Evolutionary conservation across 2,329 filamentous ascomycete species (phyloP), one percentile per base, ranked within the genome.

Genomic region (Lachnellula cervina): DNA sequence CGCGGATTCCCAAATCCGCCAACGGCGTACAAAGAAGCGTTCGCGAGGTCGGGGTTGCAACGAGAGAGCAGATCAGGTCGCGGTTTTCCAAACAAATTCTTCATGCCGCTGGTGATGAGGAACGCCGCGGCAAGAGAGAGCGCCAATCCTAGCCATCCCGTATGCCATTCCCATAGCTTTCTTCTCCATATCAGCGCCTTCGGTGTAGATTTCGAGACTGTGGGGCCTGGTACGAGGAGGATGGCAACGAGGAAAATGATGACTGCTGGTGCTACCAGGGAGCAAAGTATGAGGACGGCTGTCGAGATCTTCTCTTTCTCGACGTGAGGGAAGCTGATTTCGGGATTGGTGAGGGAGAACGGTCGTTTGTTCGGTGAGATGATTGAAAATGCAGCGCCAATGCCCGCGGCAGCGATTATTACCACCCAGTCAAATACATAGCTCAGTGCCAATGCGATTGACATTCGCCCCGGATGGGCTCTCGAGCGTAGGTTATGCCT

Each of bases 121-220:
- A 88, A 95, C 4, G 88, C 81, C 2, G 82, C 77, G 2, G 86
- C 83, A 9, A 90, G 76, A 2, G 88, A 83, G 17, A 96, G 76
- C 0, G 79, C 89, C 2, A 96, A 78, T 0, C 92, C 92, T 66
- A 96, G 83, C 83, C 87, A 90, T 56, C 89, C 91, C 2, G 84
- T 84, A 69, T 97, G 90, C 70, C 89, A 84, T 71, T 97, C 92
- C 91, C 93, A 97, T 1, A 96, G 71, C 73, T 94, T 96, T 62
- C 89, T 81, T 68, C 82, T 83, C 85, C 89, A 91, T 45, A 92
- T 77, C 52, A 89, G 73, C 4, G 79, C 71, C 60, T 79, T 79
- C 1, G 88, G 83, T 0, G 86, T 85, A 19, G 80, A 78, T 43
- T 76, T 77, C 16, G 82, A 80, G 0, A 87, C 84, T 1, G 84